Base-by-base conservation (phyloP, 2,329 filamentous ascomycete species). In the Cytospora chrysosperma region DNA sequence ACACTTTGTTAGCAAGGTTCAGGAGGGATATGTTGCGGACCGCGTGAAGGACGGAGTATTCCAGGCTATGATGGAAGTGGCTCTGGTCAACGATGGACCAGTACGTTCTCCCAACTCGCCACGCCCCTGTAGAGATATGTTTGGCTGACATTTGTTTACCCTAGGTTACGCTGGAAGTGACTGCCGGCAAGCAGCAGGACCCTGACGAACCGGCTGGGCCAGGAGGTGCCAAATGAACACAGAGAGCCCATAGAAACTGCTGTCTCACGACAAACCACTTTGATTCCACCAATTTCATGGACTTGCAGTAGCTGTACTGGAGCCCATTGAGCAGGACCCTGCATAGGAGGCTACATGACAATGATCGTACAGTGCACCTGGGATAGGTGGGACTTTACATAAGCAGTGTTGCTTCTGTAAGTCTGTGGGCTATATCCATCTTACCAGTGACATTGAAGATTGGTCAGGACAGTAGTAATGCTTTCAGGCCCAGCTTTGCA, bases 41-140 rank as follows among this genome's bases (percentile, higher is more conserved):
- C 88, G 83, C 67, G 93, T 99, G 64, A 93, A 97, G 74, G 89
- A 99, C 74, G 95, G 96, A n/a, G 87, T 94, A 32, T 99, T 99
- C 75, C 94, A 97, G 73, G 95, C 95, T 56, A 97, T 96, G 93
- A 99, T 99, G 95, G 90, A 98, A 72, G 94, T 99, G 64, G 90
- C 91, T 56, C 78, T 97, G 32, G 88, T 97, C 56, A 98, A 98
- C 69, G 94, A 98, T 69, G 87, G 88, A 1, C 88, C 88, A 60
- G 87, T 89, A 74, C 70, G 30, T 50, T 43, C 21, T 62, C 9
- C 28, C 21, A n/a, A n/a, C 43, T 15, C 54, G 12, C 27, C 19
- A 26, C 12, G 49, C 43, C 28, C 19, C 24, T 27, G 10, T 1
- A 53, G 40, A 34, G 26, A 61, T 6, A 21, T 49, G 15, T 15